Percentiles rank a stretch among this genome's conserved stretches.
phyloP scores from a whole-genome alignment of 108 stramenopile species.

The Cyclostephanos tholiformis region DNA sequence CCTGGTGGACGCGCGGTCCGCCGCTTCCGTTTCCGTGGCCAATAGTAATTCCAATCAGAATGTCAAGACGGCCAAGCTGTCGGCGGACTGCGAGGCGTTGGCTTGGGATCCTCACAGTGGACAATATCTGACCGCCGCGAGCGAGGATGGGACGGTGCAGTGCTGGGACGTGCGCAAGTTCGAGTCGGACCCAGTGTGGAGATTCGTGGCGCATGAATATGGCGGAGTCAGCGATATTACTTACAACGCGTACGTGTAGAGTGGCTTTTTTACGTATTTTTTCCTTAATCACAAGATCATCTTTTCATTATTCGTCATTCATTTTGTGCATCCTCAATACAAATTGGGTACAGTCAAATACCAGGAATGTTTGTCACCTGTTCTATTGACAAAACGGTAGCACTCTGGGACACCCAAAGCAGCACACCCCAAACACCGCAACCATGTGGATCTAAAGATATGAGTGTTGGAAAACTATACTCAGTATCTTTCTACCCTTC shows the following conservation, averaged over 20 bases:
- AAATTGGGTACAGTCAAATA: constrained; percentile 49
- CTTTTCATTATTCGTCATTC: constrained; percentile 7
- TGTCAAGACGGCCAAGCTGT: constrained; percentile 69
- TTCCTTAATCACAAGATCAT: not conserved
- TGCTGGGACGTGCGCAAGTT: constrained; percentile 95
- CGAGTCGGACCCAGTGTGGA: constrained; percentile 79
- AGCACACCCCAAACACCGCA: constrained; percentile 55
- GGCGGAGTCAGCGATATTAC: constrained; percentile 87
- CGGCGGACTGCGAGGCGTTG: constrained; percentile 83
- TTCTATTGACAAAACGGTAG: constrained; percentile 89
- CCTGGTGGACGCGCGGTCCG: constrained; percentile 82
- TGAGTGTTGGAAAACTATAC: constrained; percentile 90
- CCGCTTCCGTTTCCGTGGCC: constrained; percentile 27
- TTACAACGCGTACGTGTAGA: constrained; percentile 69
- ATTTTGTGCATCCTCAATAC: constrained; percentile 6
- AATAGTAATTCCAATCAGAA: constrained; percentile 21
- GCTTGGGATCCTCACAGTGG: constrained; percentile 90
- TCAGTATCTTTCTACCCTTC: constrained; percentile 85
- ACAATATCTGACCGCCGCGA: constrained; percentile 80
- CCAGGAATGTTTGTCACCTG: constrained; percentile 92
- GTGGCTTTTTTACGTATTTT: not conserved
- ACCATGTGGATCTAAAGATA: constrained; percentile 80
- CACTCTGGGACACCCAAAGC: constrained; percentile 88
- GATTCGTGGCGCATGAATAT: constrained; percentile 84
- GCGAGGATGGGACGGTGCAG: constrained; percentile 89